Base-by-base conservation (phyloP, 129 eudicot species). In the Deinandra increscens region DNA sequence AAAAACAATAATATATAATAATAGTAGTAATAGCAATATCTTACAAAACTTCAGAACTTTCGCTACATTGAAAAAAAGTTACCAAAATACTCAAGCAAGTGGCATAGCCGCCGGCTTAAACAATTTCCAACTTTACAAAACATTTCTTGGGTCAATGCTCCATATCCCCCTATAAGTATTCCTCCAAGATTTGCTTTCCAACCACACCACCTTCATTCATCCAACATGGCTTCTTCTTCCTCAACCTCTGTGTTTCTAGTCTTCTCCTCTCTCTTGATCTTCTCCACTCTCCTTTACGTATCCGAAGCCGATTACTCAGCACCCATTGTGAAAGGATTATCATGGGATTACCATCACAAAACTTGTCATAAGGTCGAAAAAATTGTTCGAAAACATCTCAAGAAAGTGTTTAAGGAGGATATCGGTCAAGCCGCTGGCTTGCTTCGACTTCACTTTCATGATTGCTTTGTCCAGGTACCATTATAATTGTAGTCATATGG, bases 401-500 rank as follows among this genome's bases (percentile, higher is more conserved):
- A 81, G 76, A 75, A 72, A 49, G 86, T 86, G 9, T 86, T 86
- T 56, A 45, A 75, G 64, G 72, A 73, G 8, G 88, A 86, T 60
- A 71, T 81, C 2, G 82, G 84, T 20, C 88, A 81, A 60, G 88
- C 92, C 15, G 92, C 88, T 5, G 92, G 92, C 64, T 79, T 86
- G 84, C 92, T 86, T 64, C 85, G 91, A 43, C 82, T 85, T 45
- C 91, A 85, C 14, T 86, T 86, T 60, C 91, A 86, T 9, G 92
- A 86, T 60, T 86, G 92, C 78, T 86, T 86, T 20, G 92, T 86
- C 36, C 86, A 83, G 88, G 92, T 86, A 51, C 29, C 33, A n/a
- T n/a, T n/a, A n/a, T n/a, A n/a, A n/a, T n/a, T n/a, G n/a, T n/a
- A n/a, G n/a, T n/a, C n/a, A n/a, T n/a, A n/a, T n/a, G n/a, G n/a